These are phyloP conservation scores for Colletotrichum abscissum DNA, from an alignment of 2,329 filamentous ascomycete species.

Conservation along the genomic window DNA sequence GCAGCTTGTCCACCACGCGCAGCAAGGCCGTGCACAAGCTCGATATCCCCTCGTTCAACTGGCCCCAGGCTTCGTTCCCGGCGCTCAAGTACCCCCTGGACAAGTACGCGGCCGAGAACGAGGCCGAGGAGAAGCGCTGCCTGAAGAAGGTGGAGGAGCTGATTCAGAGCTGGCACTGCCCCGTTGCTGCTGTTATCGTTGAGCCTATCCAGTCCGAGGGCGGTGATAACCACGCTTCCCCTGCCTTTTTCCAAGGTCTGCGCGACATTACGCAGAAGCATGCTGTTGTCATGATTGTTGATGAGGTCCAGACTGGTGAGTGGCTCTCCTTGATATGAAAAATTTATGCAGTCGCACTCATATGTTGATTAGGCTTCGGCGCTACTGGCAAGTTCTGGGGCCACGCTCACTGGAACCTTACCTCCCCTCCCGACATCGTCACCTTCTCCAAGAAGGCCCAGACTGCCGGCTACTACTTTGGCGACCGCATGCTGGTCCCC, in stretches of 20 bases:
- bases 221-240: slow-evolving; percentile 85
- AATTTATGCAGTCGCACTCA: not conserved
- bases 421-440: slow-evolving; percentile 83
- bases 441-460: slow-evolving; percentile 91
- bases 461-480: slow-evolving; percentile 86
- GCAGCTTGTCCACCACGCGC: slow-evolving; percentile 81
- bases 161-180: slow-evolving; percentile 74
- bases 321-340: not conserved
- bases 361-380: slow-evolving; percentile 67
- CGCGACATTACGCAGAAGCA: slow-evolving; percentile 77
- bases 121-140: slow-evolving; percentile 76
- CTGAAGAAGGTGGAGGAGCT: slow-evolving; percentile 79
- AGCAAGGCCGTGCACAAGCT: slow-evolving; percentile 88
- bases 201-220: slow-evolving; percentile 88
- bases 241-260: slow-evolving; percentile 81
- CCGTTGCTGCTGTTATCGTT: slow-evolving; percentile 78
- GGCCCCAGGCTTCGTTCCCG: slow-evolving; percentile 88
- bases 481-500: slow-evolving; percentile 77
- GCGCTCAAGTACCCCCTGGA: slow-evolving; percentile 80
- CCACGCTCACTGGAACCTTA: slow-evolving; percentile 84
- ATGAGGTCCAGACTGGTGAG: slow-evolving; percentile 78
- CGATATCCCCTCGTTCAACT: slow-evolving; percentile 89
- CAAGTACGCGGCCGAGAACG: slow-evolving; percentile 76
- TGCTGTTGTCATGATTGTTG: slow-evolving; percentile 80
- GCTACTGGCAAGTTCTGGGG: slow-evolving; percentile 92